Conservation (phyloP, 352 stramenopile genomes). For the Globisporangium parvum region DNA sequence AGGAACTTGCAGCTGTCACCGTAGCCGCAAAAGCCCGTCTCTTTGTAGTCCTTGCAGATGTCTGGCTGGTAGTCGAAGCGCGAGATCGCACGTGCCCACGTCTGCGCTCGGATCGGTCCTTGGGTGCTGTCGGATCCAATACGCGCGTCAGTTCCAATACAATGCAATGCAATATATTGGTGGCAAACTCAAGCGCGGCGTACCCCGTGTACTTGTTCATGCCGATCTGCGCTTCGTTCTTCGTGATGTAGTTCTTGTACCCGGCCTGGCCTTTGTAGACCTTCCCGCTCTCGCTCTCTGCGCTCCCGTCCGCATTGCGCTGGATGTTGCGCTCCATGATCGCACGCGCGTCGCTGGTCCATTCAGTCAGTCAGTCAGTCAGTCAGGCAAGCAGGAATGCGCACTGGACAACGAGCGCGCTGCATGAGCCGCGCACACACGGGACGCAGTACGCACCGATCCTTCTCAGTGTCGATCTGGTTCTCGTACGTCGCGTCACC, state of each 20-base stretch:
- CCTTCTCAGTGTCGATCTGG: constrained; percentile 78
- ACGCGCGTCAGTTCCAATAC: background rate
- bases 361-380: background rate
- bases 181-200: constrained; percentile 7
- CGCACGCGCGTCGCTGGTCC: constrained; percentile 62
- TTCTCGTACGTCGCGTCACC: constrained; percentile 79
- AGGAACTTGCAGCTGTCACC: constrained; percentile 97
- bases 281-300: constrained; percentile 60
- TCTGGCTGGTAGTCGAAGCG: constrained; percentile 97
- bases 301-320: constrained; percentile 60
- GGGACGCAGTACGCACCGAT: constrained; percentile 29
- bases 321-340: constrained; percentile 77
- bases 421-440: background rate
- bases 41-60: constrained; percentile 99
- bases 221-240: constrained; percentile 82
- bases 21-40: constrained; percentile 99
- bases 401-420: too few species aligned
- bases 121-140: constrained; percentile 53
- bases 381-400: too few species aligned
- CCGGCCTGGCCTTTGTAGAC: constrained; percentile 77
- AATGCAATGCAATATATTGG: background rate
- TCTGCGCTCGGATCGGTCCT: constrained; percentile 92
- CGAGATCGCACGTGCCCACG: constrained; percentile 91
- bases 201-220: constrained; percentile 89
- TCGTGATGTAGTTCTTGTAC: constrained; percentile 87